Conservation (phyloP, 768 basidiomycete species). For the Russula abietina region DNA sequence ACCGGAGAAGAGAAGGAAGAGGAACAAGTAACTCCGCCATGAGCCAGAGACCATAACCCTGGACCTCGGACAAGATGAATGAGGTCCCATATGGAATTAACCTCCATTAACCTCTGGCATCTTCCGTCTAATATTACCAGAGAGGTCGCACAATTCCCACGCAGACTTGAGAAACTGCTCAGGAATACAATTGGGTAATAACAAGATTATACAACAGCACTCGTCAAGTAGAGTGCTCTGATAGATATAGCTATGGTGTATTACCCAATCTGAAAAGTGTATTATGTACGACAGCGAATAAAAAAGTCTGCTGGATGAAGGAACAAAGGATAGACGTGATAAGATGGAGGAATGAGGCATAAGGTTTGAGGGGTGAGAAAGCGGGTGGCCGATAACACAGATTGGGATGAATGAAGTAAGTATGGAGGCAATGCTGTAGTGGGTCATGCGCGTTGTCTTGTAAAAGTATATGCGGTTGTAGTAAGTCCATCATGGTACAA, state of each 20-base stretch:
- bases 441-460: slow-evolving; percentile 11
- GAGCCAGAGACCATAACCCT: background rate
- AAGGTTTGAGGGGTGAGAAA: background rate
- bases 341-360: slow-evolving; percentile 1
- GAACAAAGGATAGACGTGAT: background rate
- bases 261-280: background rate
- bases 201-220: slow-evolving; percentile 10
- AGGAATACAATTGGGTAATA: background rate
- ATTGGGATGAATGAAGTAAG: slow-evolving; percentile 11
- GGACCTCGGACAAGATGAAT: background rate
- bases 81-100: background rate
- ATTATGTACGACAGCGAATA: slow-evolving; percentile 9
- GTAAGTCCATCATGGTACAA: slow-evolving; percentile 2
- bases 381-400: background rate
- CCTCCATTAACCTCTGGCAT: background rate
- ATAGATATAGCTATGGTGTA: slow-evolving; percentile 13
- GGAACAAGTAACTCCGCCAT: background rate
- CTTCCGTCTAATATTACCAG: background rate
- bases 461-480: slow-evolving; percentile 13
- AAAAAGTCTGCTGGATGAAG: background rate
- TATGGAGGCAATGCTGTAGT: slow-evolving; percentile 3
- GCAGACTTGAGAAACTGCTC: background rate
- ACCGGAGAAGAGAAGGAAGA: background rate
- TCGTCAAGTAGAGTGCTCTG: slow-evolving; percentile 2
- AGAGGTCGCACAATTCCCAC: background rate